Evolutionary conservation across 495 filamentous ascomycete genomes (phyloP).

Genomic region (Daldinia childiae): DNA sequence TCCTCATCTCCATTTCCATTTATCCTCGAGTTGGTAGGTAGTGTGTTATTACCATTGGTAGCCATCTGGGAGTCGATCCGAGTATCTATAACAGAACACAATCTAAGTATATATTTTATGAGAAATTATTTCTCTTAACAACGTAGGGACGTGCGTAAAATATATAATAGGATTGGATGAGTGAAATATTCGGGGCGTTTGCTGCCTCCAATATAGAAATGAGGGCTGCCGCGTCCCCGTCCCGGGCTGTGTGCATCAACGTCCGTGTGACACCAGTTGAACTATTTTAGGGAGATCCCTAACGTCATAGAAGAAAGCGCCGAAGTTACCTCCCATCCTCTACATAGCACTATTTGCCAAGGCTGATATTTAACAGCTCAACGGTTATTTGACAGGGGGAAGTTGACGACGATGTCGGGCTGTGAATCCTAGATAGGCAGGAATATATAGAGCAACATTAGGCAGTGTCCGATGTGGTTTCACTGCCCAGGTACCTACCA

Average conservation of each 20-base stretch:
- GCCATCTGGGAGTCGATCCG: constrained; percentile 18
- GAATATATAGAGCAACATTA: constrained; percentile 14
- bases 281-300: background rate
- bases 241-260: background rate
- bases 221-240: constrained; percentile 6
- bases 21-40: constrained; percentile 20
- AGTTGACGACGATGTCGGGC: background rate
- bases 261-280: background rate
- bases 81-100: background rate
- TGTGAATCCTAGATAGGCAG: constrained; percentile 33
- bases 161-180: background rate
- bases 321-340: background rate
- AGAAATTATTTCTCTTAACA: background rate
- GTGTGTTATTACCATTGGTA: constrained; percentile 38
- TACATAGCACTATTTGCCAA: background rate
- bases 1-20: constrained; percentile 48
- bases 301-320: constrained; percentile 2
- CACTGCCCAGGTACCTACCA: background rate
- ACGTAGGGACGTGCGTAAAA: background rate
- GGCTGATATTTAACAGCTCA: background rate
- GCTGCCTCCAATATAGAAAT: background rate
- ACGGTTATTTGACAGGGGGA: constrained; percentile 9
- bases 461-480: constrained; percentile 16
- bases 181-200: background rate
- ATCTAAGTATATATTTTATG: too few species aligned